Evolutionary conservation across 1,139 yeast genomes (phyloP).

Genomic region (Debaryomycetaceae sp.): DNA sequence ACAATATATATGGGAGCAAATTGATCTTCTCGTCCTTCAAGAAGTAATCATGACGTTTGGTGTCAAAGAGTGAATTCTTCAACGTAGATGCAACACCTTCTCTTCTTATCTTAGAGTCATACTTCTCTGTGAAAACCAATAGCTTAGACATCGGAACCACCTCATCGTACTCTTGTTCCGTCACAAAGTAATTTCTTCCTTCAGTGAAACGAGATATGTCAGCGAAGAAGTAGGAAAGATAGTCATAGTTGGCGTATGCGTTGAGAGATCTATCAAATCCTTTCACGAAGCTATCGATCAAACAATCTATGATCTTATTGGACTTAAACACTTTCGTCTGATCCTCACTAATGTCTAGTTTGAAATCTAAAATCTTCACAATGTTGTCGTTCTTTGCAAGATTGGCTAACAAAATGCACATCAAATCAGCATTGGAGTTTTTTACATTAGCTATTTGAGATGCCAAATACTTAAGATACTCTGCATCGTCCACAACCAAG

Average conservation of each 20-base stretch:
- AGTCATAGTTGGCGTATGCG: conserved; percentile 72
- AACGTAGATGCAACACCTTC: conserved; percentile 93
- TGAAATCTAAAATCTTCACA: conserved; percentile 50
- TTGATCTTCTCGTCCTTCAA: conserved; percentile 64
- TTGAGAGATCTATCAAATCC: conserved; percentile 74
- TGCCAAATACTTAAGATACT: conserved; percentile 54
- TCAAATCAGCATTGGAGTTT: conserved; percentile 73
- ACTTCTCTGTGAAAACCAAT: conserved; percentile 78
- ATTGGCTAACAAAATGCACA: conserved; percentile 81
- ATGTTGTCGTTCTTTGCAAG: conserved; percentile 75
- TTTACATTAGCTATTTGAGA: conserved; percentile 51
- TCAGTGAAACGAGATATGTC: conserved; percentile 71
- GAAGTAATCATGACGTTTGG: conserved; percentile 60
- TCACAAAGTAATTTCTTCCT: conserved; percentile 76
- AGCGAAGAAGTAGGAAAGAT: conserved; percentile 83
- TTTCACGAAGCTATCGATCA: conserved; percentile 87
- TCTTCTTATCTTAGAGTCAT: conserved; percentile 74
- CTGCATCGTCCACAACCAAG: conserved; percentile 60
- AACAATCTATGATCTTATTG: conserved; percentile 65
- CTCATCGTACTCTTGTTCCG: conserved; percentile 68
- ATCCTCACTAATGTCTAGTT: conserved; percentile 29
- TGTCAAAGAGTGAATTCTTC: conserved; percentile 83
- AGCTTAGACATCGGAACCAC: conserved; percentile 79
- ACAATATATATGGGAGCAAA: conserved; percentile 72
- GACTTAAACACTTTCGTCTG: conserved; percentile 50